Evolutionary conservation across 192 early-diverging fungal species (phyloP).

Genomic region (Coemansia interrupta): DNA sequence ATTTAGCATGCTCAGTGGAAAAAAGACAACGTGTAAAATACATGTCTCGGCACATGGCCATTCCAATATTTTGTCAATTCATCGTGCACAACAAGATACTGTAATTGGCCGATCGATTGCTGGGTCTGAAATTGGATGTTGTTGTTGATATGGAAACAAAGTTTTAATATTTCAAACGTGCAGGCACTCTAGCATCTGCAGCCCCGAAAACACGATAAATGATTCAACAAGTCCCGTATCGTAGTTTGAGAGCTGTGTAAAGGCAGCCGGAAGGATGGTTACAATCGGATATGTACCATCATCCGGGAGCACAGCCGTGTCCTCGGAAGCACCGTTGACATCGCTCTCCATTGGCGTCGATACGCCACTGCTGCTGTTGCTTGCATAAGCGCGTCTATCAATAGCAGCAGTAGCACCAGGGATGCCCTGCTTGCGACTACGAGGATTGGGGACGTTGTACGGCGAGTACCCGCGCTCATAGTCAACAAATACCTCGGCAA

Average conservation of each 20-base stretch:
- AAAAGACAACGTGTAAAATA: not conserved
- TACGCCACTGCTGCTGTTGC: slow-evolving; percentile 15
- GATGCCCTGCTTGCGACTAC: not conserved
- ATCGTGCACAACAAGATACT: too few relatives aligned
- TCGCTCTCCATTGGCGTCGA: slow-evolving; percentile 21
- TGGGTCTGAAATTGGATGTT: not conserved
- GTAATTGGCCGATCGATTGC: too few relatives aligned
- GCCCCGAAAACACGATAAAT: slow-evolving; percentile 44
- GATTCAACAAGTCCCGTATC: slow-evolving; percentile 42
- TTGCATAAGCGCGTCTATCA: slow-evolving; percentile 1
- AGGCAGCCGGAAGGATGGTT: slow-evolving; percentile 39
- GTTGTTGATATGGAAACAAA: too few relatives aligned
- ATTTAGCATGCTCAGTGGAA: not conserved
- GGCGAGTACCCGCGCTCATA: slow-evolving; percentile 50
- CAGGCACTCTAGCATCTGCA: slow-evolving; percentile 51
- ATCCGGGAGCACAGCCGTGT: slow-evolving; percentile 12
- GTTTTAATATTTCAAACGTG: slow-evolving; percentile 22
- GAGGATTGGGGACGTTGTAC: slow-evolving; percentile 15
- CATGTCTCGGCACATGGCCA: not conserved
- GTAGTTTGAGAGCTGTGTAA: slow-evolving; percentile 30
- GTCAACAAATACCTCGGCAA: slow-evolving; percentile 51
- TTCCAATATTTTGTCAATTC: too few relatives aligned
- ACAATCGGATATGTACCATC: slow-evolving; percentile 42
- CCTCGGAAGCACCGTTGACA: not conserved
- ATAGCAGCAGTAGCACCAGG: not conserved